Evolutionary conservation across 2,329 filamentous ascomycete species (phyloP).

Genomic region (Pyrenochaeta sp.): DNA sequence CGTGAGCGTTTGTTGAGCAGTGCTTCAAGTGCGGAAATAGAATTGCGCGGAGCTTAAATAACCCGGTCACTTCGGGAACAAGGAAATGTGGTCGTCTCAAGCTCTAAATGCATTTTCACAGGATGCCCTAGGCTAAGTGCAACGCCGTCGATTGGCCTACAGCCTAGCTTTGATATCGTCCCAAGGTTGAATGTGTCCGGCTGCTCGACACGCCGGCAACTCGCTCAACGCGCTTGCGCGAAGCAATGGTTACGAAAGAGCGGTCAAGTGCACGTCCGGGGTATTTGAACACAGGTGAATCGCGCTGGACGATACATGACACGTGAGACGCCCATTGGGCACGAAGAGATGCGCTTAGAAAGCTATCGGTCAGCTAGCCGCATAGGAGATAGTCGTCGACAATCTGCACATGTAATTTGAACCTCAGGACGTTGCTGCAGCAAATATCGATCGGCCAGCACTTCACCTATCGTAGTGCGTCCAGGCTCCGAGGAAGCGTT

Average conservation of each 20-base stretch:
- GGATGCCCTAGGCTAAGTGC: slow-evolving; percentile 8
- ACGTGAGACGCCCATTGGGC: slow-evolving; percentile 21
- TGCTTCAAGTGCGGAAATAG: not conserved
- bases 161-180: slow-evolving; percentile 10
- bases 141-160: slow-evolving; percentile 11
- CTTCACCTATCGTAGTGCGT: not conserved
- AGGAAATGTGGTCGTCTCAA: slow-evolving; percentile 3
- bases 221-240: not conserved
- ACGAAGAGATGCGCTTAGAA: slow-evolving; percentile 5
- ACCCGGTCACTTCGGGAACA: slow-evolving; percentile 13
- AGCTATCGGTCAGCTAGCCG: slow-evolving; percentile 20
- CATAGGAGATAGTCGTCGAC: slow-evolving; percentile 12
- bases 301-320: slow-evolving; percentile 6
- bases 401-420: slow-evolving; percentile 19
- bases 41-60: slow-evolving; percentile 5
- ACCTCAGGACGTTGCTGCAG: slow-evolving; percentile 13
- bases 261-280: slow-evolving; percentile 5
- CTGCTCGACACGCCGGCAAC: slow-evolving; percentile 16
- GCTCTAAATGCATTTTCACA: slow-evolving; percentile 6
- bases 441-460: not conserved
- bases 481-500: not conserved
- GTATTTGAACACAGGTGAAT: not conserved
- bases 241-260: slow-evolving; percentile 7
- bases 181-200: slow-evolving; percentile 11
- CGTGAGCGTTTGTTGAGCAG: slow-evolving; percentile 6